Base-by-base conservation (phyloP, 768 basidiomycete species). In the Baorangia bicolor region DNA sequence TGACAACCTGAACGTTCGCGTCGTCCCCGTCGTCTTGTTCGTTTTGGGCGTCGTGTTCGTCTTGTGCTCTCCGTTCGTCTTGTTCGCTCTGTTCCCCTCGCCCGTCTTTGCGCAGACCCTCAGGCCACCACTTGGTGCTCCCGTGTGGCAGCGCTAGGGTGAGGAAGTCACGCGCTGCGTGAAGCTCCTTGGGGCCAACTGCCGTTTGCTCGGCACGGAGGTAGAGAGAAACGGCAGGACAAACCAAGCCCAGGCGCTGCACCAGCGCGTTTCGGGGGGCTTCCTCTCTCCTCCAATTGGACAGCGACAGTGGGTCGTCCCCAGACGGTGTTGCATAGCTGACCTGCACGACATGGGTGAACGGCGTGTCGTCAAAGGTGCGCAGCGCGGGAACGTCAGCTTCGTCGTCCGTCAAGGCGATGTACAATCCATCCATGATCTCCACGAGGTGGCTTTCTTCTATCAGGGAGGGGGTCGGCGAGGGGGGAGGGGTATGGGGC, bases 151-250 rank as follows among this genome's bases (percentile, higher is more conserved):
- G 57, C 18, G 73, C 72, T 9, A 78, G 61, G 7, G 69, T 70
- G 34, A 81, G 63, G 60, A 79, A 79, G 57, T 80, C 79, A 25
- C 79, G 71, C 9, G 74, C 77, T 1, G 68, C 67, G 28, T 72
- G 59, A 5, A 81, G 69, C 55, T 80, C 76, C 0, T 60, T 40
- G 55, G 66, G 61, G 23, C 59, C 71, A 5, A 79, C 64, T 8
- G 58, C 46, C 1, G 64, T 66, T 34, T 61, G 46, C n/a, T 56
- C 57, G 13, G 48, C 45, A 11, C 16, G 5, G 3, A 38, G 9
- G 4, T 2, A 0, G 20, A 42, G 33, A 12, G 45, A 28, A 6
- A 20, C 1, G 1, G 39, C 14, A 12, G 48, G 50, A 23, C 44
- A 59, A 20, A 27, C 0, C 20, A 63, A 7, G 3, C 12, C 21